Base-by-base conservation (phyloP, 2,329 filamentous ascomycete species). In the Fusarium coicis region DNA sequence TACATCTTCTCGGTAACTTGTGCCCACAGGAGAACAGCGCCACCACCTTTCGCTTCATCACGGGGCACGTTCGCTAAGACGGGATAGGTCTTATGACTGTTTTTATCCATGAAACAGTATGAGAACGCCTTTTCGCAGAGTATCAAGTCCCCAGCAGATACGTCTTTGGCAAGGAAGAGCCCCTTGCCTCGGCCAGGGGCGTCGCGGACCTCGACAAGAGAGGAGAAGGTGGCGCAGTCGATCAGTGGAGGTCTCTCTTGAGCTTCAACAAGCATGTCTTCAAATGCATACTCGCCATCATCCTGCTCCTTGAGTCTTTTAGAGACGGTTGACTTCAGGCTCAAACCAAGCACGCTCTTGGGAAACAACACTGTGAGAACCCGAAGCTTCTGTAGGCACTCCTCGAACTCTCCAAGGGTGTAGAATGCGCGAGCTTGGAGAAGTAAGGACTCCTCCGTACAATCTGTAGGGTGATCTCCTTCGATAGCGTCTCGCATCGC, bases 71-170 rank as follows among this genome's bases (percentile, higher is more conserved):
- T 84, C 21, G 87, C 75, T 49, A 86, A 55, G 11, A 58, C 34
- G 3, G 72, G 14, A 75, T 72, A 7, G 74, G 6, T 15, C 9
- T 26, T 10, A 6, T 47, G 14, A 14, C 11, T 18, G 4, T 21
- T 28, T 14, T 12, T 77, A 39, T 60, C 61, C 7, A 66, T 72
- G 47, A 79, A 84, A 26, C 68, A 79, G 74, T 88, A 82, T 1
- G 77, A 77, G 72, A 89, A 88, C 0, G 88, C 87, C 68, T 90
- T 90, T 66, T 90, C 88, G 52, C 87, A 89, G 3, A 90, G 72
- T 1, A 90, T 76, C 4, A 89, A 79, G 7, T 89, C 85, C 0
- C 88, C 88, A 0, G 85, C 83, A 42, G 81, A 80, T 5, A 90
- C 85, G 0, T 80, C 73, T 26, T 80, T 77, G 2, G 83, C 87